Percentiles rank a stretch among this genome's conserved stretches.
These are phyloP conservation scores for Pythium plurisporium DNA, from an alignment of 352 stramenopile genomes.

Conservation along the genomic window DNA sequence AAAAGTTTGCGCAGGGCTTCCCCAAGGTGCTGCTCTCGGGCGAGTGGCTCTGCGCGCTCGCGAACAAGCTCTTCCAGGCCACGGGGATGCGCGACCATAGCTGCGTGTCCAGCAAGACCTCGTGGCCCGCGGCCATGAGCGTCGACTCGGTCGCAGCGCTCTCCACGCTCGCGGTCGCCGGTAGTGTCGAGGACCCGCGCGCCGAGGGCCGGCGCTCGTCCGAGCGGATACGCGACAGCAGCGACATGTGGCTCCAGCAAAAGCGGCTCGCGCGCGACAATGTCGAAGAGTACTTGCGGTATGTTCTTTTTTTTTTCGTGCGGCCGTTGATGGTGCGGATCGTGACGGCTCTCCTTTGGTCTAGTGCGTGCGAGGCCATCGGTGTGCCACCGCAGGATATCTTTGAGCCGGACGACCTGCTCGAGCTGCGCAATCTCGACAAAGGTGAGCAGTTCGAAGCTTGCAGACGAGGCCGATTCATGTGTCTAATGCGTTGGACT, in stretches of 20 bases:
- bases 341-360: not conserved
- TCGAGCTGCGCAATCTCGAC: conserved; percentile 50
- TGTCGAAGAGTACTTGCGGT: conserved; percentile 67
- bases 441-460: conserved; percentile 38
- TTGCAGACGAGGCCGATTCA: not conserved
- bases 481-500: not conserved
- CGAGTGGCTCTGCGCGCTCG: conserved; percentile 56
- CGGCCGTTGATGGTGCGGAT: not conserved
- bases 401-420: conserved; percentile 71
- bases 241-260: conserved; percentile 25
- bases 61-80: conserved; percentile 69
- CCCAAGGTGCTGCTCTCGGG: conserved; percentile 54
- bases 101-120: conserved; percentile 19
- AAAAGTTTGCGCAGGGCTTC: conserved; percentile 58
- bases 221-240: conserved; percentile 22
- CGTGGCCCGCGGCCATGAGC: conserved; percentile 20
- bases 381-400: conserved; percentile 54
- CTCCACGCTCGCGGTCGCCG: not conserved
- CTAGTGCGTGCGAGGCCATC: conserved; percentile 65
- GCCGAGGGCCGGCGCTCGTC: conserved; percentile 9
- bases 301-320: not conserved
- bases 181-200: not conserved
- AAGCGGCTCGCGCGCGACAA: conserved; percentile 34
- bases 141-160: conserved; percentile 4
- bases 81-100: conserved; percentile 65